A percentile compares a stretch with the other conserved stretches of the same genome.
These are phyloP conservation scores for Chrysochromulina tobinii DNA, from an alignment of 78 protist genomes.

Conservation along the genomic window DNA sequence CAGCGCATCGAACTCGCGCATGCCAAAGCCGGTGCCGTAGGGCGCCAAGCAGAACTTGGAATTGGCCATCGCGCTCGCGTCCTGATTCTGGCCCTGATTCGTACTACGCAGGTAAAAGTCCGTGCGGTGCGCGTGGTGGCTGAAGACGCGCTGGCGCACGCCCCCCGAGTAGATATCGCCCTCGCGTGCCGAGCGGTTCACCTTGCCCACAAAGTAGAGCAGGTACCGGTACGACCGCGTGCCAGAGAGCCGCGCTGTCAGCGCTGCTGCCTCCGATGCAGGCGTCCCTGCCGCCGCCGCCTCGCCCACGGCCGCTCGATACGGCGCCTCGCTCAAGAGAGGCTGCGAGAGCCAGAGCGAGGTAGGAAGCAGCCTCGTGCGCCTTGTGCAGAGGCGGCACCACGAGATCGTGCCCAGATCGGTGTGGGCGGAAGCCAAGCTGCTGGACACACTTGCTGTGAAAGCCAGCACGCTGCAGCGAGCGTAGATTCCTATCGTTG, in stretches of 20 bases:
- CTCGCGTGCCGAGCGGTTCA: neutral
- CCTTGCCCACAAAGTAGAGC: slow-evolving; percentile 1
- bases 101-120: neutral
- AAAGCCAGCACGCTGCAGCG: no score
- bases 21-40: neutral
- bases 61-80: neutral
- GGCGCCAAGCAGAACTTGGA: neutral
- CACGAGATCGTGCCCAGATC: neutral
- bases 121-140: neutral
- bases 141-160: slow-evolving; percentile 4
- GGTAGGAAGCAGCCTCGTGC: neutral
- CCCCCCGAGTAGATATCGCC: neutral
- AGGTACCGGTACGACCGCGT: neutral
- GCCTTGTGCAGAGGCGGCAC: neutral
- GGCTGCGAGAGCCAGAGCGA: neutral
- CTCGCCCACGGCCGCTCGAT: no score
- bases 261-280: no score
- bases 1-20: neutral
- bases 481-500: no score
- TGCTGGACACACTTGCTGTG: neutral
- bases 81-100: neutral
- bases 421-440: neutral
- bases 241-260: neutral
- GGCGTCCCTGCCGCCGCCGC: no score
- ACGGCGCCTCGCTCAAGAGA: neutral